These are phyloP conservation scores for Ensete ventricosum DNA, from an alignment of 176 grass and related monocot genomes.

Conservation along the genomic window DNA sequence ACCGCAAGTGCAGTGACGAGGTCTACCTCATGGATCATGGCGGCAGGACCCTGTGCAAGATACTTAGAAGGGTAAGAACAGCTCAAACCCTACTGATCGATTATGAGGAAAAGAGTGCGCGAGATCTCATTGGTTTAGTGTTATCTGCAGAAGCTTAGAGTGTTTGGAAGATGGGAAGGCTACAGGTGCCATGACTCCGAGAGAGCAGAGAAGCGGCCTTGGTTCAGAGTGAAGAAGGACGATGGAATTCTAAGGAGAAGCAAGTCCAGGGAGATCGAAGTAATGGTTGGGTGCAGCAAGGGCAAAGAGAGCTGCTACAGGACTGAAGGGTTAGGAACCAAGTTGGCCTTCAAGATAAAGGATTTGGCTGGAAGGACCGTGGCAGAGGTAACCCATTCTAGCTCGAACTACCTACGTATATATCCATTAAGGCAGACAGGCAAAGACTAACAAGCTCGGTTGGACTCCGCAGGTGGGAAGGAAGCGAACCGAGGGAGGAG, in stretches of 20 bases:
- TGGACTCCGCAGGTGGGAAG: constrained; percentile 24
- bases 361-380: constrained; percentile 43
- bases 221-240: constrained; percentile 49
- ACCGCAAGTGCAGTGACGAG: constrained; percentile 35
- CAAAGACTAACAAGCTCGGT: neutral
- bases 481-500: constrained; percentile 52
- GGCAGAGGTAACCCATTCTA: constrained; percentile 15
- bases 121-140: neutral
- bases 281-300: constrained; percentile 3
- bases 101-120: neutral
- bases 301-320: constrained; percentile 16
- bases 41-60: constrained; percentile 44
- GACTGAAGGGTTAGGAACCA: constrained; percentile 27
- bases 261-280: constrained; percentile 32
- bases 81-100: neutral
- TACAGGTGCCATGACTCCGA: constrained; percentile 23
- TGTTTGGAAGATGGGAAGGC: constrained; percentile 55
- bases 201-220: constrained; percentile 27
- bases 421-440: neutral
- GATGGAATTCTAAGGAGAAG: constrained; percentile 26
- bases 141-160: constrained; percentile 34
- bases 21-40: constrained; percentile 57
- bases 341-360: constrained; percentile 38
- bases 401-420: neutral
- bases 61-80: constrained; percentile 38